These are phyloP conservation scores for Phytophthora sansomeana DNA, from an alignment of 352 stramenopile genomes.

Conservation along the genomic window DNA sequence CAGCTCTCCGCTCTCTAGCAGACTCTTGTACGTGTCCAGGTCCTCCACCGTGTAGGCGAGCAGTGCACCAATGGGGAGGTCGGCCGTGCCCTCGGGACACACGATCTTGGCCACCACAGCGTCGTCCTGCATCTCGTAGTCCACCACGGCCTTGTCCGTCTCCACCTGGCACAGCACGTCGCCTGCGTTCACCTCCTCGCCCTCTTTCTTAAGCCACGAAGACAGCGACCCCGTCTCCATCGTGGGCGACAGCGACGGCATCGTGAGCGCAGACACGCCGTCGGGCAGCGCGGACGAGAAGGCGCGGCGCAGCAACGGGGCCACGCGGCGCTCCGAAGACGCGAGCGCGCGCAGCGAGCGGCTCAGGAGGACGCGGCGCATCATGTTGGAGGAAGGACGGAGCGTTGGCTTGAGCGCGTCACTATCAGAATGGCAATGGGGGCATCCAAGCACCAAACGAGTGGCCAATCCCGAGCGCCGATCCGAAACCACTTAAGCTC, in stretches of 20 bases:
- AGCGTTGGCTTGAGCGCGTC: conserved; percentile 18
- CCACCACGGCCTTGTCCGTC: conserved; percentile 99
- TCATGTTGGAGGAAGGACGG: conserved; percentile 17
- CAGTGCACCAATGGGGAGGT: conserved; percentile 93
- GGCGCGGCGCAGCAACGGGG: conserved; percentile 31
- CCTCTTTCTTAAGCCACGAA: conserved; percentile 94
- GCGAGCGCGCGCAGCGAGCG: conserved; percentile 37
- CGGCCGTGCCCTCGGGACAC: conserved; percentile 79
- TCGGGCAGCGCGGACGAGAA: conserved; percentile 73
- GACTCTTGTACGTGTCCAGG: conserved; percentile 70
- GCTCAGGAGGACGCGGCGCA: conserved; percentile 48
- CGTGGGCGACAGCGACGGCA: conserved; percentile 97
- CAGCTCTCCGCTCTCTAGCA: conserved; percentile 68
- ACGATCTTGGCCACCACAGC: conserved; percentile 95
- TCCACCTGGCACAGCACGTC: conserved; percentile 97
- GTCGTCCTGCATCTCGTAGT: conserved; percentile 99
- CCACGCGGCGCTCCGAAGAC: conserved; percentile 18
- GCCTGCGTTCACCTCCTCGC: conserved; percentile 90
- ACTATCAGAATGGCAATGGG: conserved; percentile 24
- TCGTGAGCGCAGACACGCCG: conserved; percentile 77
- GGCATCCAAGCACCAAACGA: conserved; percentile 38
- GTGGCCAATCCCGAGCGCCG: conserved; percentile 16
- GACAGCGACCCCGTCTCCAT: conserved; percentile 96
- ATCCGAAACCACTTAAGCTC: not conserved
- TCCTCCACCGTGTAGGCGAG: conserved; percentile 97